Evolutionary conservation across 148 eudicot genomes (phyloP), one percentile per base, ranked within the genome.

Genomic region (Arctostaphylos glauca): DNA sequence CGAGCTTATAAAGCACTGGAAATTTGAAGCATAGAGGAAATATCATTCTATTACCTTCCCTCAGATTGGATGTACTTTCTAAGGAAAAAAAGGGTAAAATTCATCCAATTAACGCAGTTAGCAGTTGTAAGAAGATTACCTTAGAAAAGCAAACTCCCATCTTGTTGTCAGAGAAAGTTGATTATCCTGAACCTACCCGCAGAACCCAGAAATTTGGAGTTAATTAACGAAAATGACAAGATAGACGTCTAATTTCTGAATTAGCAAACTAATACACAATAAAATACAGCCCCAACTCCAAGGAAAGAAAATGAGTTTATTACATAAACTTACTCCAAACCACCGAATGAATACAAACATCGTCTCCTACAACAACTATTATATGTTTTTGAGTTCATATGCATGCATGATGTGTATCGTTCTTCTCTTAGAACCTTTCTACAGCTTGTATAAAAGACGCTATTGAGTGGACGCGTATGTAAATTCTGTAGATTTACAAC

Each of bases 61-160:
- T 4, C 6, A 66, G 67, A 12, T 16, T 66, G 43, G 71, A 31
- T 66, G 70, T 64, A 15, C 21, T 64, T 64, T 64, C 70, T 64
- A 41, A 64, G 38, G 13, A 9, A 52, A 46, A 60, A 9, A 19
- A 59, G 38, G 38, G 38, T 31, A 31, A 31, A 31, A 31, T 31
- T 31, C 38, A 31, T 31, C 38, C 38, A 31, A 31, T 31, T 31
- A 31, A 56, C 6, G 31, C 23, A 53, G 47, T 15, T 16, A 25
- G 16, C 38, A 3, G 6, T 25, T 38, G 46, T 14, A 5, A 19
- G 66, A 48, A 64, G 21, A 67, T 75, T 84, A 84, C 86, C 86
- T 67, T 81, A 81, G 75, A 15, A 25, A 81, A 81, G 77, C 86
- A 84, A 81, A 59, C 68, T 23, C 86, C 86, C 86, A 84, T 84